These are phyloP conservation scores for Pyrenopolyporus hunteri DNA, from an alignment of 495 filamentous ascomycete species.

Conservation along the genomic window DNA sequence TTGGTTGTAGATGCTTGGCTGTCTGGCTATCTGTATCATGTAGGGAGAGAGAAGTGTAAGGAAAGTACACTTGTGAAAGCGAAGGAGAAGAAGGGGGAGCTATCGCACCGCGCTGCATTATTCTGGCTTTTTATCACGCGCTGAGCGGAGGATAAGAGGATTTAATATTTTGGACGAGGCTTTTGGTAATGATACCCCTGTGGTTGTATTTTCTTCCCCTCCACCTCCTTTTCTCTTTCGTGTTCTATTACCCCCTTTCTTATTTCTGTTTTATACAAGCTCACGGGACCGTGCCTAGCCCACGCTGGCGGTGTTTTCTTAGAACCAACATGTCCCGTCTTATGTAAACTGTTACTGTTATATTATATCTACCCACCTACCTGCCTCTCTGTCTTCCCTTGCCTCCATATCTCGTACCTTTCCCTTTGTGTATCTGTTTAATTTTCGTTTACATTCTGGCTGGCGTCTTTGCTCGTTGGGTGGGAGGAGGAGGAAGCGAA, in stretches of 20 bases:
- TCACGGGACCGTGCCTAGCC: not conserved
- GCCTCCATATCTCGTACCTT: no score
- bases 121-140: not conserved
- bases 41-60: no score
- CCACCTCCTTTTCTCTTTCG: not conserved
- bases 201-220: not conserved
- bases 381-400: no score
- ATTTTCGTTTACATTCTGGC: not conserved
- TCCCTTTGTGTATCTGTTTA: not conserved
- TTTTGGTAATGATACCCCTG: slow-evolving; percentile 34
- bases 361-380: not conserved
- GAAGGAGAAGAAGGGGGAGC: not conserved
- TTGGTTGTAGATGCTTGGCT: slow-evolving; percentile 62
- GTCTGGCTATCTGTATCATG: not conserved
- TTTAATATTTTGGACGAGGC: slow-evolving; percentile 8
- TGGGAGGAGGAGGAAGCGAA: not conserved
- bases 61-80: no score
- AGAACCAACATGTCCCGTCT: no score
- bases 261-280: slow-evolving; percentile 4
- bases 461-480: not conserved
- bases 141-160: slow-evolving; percentile 2
- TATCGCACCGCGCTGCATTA: not conserved
- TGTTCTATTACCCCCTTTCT: not conserved
- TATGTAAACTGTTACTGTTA: not conserved
- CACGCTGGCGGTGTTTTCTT: not conserved